Conservation (phyloP, 2,329 filamentous ascomycete genomes). For the Graphilbum sp. region DNA sequence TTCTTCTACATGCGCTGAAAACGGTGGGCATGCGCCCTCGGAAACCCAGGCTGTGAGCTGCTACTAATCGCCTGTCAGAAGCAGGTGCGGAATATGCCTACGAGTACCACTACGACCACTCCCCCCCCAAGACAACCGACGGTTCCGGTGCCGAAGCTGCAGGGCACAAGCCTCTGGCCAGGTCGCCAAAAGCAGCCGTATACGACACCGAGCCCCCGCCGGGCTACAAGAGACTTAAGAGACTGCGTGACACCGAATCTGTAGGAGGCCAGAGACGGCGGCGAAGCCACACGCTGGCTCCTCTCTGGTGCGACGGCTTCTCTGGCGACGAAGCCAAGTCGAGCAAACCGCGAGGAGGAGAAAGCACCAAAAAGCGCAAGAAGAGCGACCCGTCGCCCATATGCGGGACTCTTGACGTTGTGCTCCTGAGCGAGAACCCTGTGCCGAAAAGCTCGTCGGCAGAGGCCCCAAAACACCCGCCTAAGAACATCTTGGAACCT, state of each 20-base stretch:
- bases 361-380: conserved; percentile 2
- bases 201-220: conserved; percentile 4
- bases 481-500: not conserved
- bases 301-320: conserved; percentile 7
- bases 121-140: too few species aligned
- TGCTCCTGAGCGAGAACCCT: conserved; percentile 2
- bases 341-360: not conserved
- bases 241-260: not conserved
- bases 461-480: too few species aligned
- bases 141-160: too few species aligned
- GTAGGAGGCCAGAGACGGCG: not conserved
- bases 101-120: too few species aligned
- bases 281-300: not conserved
- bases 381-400: conserved; percentile 1
- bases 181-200: not conserved
- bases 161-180: too few species aligned
- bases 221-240: conserved; percentile 8
- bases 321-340: conserved; percentile 7
- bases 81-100: too few species aligned
- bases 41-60: too few species aligned
- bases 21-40: too few species aligned
- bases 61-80: too few species aligned
- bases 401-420: conserved; percentile 5
- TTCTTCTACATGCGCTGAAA: too few species aligned
- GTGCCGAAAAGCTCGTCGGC: too few species aligned